phyloP scores from a whole-genome alignment of 2,329 filamentous ascomycete species.

The Neoarthrinium moseri region DNA sequence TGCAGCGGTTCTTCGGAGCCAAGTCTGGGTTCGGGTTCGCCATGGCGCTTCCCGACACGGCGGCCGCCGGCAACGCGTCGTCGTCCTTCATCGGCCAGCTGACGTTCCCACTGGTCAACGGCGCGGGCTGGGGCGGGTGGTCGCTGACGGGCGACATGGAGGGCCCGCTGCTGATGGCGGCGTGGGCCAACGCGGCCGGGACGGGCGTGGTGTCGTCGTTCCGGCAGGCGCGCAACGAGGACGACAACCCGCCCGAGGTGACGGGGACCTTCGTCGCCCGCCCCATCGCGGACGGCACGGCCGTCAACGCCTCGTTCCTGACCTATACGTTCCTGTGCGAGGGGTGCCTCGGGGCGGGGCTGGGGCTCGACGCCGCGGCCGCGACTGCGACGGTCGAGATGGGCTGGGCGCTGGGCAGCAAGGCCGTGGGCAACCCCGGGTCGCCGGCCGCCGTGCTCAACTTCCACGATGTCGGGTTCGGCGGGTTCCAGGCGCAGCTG shows the following conservation, averaged over 20 bases:
- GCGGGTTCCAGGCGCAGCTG: slow-evolving; percentile 27
- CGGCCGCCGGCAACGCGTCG: slow-evolving; percentile 18
- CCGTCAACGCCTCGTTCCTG: slow-evolving; percentile 39
- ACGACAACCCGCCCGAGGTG: slow-evolving; percentile 41
- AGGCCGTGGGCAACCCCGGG: slow-evolving; percentile 18
- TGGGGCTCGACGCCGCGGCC: slow-evolving; percentile 25
- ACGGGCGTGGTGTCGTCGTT: slow-evolving; percentile 39
- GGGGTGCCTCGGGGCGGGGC: slow-evolving; percentile 25
- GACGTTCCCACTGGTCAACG: slow-evolving; percentile 35
- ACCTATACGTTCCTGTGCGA: slow-evolving; percentile 46
- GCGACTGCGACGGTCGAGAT: slow-evolving; percentile 26
- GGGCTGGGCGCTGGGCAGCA: slow-evolving; percentile 33
- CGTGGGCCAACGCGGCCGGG: slow-evolving; percentile 37
- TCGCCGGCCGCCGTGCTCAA: slow-evolving; percentile 22
- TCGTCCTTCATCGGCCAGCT: slow-evolving; percentile 46
- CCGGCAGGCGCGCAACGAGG: slow-evolving; percentile 40
- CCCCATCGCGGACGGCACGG: slow-evolving; percentile 40
- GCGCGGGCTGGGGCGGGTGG: slow-evolving; percentile 44
- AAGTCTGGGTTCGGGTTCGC: slow-evolving; percentile 38
- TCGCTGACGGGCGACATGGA: slow-evolving; percentile 44
- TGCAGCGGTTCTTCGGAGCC: slow-evolving; percentile 38
- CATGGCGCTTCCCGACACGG: slow-evolving; percentile 39
- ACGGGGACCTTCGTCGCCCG: slow-evolving; percentile 37
- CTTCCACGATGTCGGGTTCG: slow-evolving; percentile 31
- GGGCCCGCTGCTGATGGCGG: slow-evolving; percentile 41